Base-by-base conservation (phyloP, 371 early-diverging fungal species). In the Mortierella sp. region DNA sequence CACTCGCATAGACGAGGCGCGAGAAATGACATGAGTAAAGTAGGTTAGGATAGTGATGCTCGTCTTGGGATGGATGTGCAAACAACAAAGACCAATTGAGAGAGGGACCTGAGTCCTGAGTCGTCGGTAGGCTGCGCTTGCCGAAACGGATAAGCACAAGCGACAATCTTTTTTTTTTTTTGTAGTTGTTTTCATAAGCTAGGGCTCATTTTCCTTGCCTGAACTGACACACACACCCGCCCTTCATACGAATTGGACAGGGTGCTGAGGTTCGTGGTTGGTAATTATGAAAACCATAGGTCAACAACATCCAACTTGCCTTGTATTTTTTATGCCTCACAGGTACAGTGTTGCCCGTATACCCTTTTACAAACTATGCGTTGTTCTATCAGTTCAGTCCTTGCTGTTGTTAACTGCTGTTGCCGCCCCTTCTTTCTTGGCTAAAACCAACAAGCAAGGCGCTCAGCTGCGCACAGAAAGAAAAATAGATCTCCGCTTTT, bases 401-500 rank as follows among this genome's bases (percentile, higher is more conserved):
- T 31, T 58, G 53, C 4, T 16, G 31, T 6, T 5, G 4, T 31
- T 14, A 58, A 8, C 37, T 34, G 1, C 37, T 58, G 37, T 58
- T n/a, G 7, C 19, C 19, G 5, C 48, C 48, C 9, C 22, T 58
- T 34, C 4, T 29, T 58, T 34, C 58, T 58, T 58, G 34, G 58
- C 34, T 34, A 58, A 31, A 34, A n/a, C n/a, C n/a, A n/a, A n/a
- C n/a, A n/a, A n/a, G n/a, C n/a, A n/a, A n/a, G n/a, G 34, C 58
- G 61, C 37, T 22, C 22, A 58, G 22, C 61, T 58, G 61, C 61
- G 61, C 61, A 58, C 61, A 58, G 58, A 58, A 58, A 58, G 31
- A 50, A 31, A 55, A 58, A 37, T 58, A 34, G 34, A 58, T 58
- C 61, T 58, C 61, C 61, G 61, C 61, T 58, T n/a, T n/a, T n/a